A percentile compares a stretch with the other conserved stretches of the same genome.
Conservation (phyloP, 169 alveolate genomes). For the Besnoitia besnoiti region DNA sequence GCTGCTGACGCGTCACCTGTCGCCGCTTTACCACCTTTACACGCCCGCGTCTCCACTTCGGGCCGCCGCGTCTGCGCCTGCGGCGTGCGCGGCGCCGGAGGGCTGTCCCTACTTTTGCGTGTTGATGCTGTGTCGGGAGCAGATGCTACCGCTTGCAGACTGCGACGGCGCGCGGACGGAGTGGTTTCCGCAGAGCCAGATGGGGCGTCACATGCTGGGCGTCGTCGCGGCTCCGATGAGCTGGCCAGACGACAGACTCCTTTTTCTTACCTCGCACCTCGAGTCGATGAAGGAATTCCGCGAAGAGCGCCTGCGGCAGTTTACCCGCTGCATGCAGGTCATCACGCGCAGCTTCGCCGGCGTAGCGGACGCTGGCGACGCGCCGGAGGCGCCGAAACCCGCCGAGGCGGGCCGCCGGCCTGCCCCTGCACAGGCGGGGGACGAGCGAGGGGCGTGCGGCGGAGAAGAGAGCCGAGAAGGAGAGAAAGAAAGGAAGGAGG, state of each 20-base stretch:
- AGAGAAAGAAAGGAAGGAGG: not conserved
- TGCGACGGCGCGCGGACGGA: conserved; percentile 16
- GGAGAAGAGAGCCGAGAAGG: not conserved
- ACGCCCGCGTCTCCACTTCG: not conserved
- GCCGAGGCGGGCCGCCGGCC: too few relatives aligned
- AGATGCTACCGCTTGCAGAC: conserved; percentile 45
- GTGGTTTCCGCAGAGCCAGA: conserved; percentile 60
- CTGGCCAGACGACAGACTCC: conserved; percentile 58
- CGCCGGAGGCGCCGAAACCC: too few relatives aligned
- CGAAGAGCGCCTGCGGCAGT: not conserved
- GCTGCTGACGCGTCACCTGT: conserved; percentile 47
- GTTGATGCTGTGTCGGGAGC: conserved; percentile 57
- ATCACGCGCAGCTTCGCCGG: conserved; percentile 15
- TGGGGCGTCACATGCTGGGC: conserved; percentile 65
- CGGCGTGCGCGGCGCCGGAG: not conserved
- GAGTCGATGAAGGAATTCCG: conserved; percentile 51
- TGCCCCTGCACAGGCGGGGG: not conserved
- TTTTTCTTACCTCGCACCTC: conserved; percentile 60
- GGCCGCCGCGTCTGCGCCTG: not conserved
- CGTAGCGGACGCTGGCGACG: too few relatives aligned
- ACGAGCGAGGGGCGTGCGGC: not conserved
- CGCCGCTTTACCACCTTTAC: conserved; percentile 36
- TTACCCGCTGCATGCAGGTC: conserved; percentile 13
- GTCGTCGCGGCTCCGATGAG: conserved; percentile 52
- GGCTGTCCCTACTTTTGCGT: conserved; percentile 62